Evolutionary conservation across 1,284 basidiomycete species (phyloP), one percentile per base, ranked within the genome.

Genomic region (Neonothopanus nambi): DNA sequence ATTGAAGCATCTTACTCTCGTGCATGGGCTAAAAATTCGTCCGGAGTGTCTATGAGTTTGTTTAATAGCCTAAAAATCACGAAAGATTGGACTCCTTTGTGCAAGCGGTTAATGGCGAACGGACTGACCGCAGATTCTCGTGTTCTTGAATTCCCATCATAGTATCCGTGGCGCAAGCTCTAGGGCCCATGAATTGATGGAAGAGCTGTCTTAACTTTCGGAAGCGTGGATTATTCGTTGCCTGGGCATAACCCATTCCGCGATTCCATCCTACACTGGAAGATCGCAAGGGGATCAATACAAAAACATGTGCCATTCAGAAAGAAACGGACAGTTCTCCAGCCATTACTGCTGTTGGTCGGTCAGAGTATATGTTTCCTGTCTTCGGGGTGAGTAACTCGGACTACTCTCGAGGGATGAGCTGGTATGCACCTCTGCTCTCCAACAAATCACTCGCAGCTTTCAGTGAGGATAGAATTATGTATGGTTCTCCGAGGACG

Each of bases 231-330:
- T 69, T 67, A 61, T 30, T 68, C 68, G 7, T 66, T 5, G 30
- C 30, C 67, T 18, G 65, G 1, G 70, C 62, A 53, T 75, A 75
- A 9, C 74, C 74, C 3, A 77, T 59, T 0, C 73, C 75, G 21
- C 67, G 69, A 40, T 71, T 63, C 75, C 74, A 77, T 7, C 75
- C 74, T 8, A 74, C 70, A 0, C 73, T 75, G 55, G 15, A 17
- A 35, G n/a, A 17, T 24, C 23, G 11, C 23, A 5, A n/a, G 33
- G 52, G 17, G 47, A 23, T n/a, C n/a, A n/a, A n/a, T n/a, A n/a
- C n/a, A n/a, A n/a, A n/a, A n/a, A n/a, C n/a, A n/a, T n/a, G 18
- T 35, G 17, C 5, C 20, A 18, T 8, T 28, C 7, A 21, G 7
- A 24, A 33, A 28, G 24, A 8, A 11, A 66, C 73, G 51, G 30